Evolutionary conservation across 495 filamentous ascomycete species (phyloP).

Genomic region (Copromyces sp.): DNA sequence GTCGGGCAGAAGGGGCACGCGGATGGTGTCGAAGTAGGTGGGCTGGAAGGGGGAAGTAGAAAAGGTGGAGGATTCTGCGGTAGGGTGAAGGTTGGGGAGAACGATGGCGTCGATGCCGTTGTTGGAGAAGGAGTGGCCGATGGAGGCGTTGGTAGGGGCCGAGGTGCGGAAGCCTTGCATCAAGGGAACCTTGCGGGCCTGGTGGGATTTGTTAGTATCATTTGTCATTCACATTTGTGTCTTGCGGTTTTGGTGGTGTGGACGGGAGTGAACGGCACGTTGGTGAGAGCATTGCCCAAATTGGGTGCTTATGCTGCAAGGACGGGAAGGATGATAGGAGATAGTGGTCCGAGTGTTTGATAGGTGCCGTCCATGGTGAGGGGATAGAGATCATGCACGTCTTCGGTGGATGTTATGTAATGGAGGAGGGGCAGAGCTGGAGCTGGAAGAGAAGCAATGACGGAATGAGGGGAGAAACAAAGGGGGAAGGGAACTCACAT

Average conservation of each 20-base stretch:
- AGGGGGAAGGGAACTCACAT: conserved; percentile 11
- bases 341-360: conserved; percentile 4
- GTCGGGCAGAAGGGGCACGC: conserved; percentile 38
- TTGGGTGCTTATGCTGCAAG: background rate
- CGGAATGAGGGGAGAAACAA: background rate
- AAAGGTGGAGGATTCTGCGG: background rate
- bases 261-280: conserved; percentile 13
- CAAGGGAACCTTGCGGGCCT: conserved; percentile 26
- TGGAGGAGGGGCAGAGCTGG: background rate
- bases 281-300: conserved; percentile 14
- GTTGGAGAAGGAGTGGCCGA: conserved; percentile 4
- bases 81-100: conserved; percentile 25
- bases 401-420: too few species aligned
- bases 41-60: conserved; percentile 1
- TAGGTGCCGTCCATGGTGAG: background rate
- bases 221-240: conserved; percentile 10
- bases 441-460: background rate
- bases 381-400: too few species aligned
- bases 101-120: conserved; percentile 30
- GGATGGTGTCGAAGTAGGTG: conserved; percentile 27
- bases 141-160: conserved; percentile 18
- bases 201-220: conserved; percentile 20
- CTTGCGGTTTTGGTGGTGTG: conserved; percentile 12
- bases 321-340: background rate
- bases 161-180: conserved; percentile 42